Evolutionary conservation across 225 moss, liverwort and hornwort genomes (phyloP), one percentile per base, ranked within the genome.

Genomic region (Marchantia polymorpha): DNA sequence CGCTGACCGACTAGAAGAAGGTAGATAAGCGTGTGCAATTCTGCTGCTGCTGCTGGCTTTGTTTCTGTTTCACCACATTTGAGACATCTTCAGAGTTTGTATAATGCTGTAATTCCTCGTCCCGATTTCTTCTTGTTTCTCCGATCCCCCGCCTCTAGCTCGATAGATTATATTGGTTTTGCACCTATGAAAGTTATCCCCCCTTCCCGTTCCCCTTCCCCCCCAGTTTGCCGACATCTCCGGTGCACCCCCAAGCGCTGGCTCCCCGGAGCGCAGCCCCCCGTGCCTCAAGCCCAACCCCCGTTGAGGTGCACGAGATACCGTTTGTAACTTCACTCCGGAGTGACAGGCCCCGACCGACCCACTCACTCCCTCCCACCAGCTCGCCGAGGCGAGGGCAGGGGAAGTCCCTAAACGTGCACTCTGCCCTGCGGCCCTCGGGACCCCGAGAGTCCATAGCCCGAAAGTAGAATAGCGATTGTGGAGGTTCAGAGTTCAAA

Each of bases 1-100:
- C 51, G 82, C 79, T 14, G 81, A 79, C 51, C 84, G 80, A 53
- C 87, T 80, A 82, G 87, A 87, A 82, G 87, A 87, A 84, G 87
- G 84, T 87, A 84, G 82, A 87, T 84, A 56, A 87, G 65, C 76
- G 76, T 73, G 64, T 68, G 39, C 39, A 2, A 39, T 39, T 69
- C 4, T 15, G 69, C 3, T 29, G 48, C 16, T 75, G 59, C 59
- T 83, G 82, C 83, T 74, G 75, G 49, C 68, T 76, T 66, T 39
- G 51, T 16, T 52, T 39, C 31, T 72, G 55, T 75, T 79, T 69
- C 47, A 9, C 14, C 69, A 23, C 69, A 23, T 52, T 72, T 4
- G 12, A 64, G 25, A 20, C 52, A 10, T 31, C 25, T 65, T 25
- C 30, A 67, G 31, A 80, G 52, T 48, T 78, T 85, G 82, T 85